phyloP scores from a whole-genome alignment of 2,329 filamentous ascomycete genomes.

The Fusarium staphyleae region DNA sequence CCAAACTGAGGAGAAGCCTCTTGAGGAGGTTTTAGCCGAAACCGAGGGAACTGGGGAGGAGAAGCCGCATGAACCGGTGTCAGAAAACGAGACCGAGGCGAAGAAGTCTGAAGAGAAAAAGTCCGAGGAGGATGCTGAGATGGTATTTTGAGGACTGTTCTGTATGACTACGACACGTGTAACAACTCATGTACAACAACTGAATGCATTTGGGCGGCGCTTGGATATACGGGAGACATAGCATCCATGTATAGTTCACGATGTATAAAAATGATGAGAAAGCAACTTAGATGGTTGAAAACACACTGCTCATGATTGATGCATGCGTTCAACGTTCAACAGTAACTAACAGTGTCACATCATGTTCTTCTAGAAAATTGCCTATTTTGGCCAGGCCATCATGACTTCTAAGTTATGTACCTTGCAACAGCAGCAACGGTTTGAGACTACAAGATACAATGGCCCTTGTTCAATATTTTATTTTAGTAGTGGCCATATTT shows the following conservation, averaged over 20 bases:
- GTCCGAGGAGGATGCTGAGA: slow-evolving; percentile 12
- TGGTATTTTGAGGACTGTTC: slow-evolving; percentile 19
- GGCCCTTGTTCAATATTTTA: not conserved
- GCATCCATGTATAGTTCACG: slow-evolving; percentile 17
- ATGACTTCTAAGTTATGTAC: slow-evolving; percentile 14
- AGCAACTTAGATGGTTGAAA: not conserved
- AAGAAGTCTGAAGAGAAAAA: slow-evolving; percentile 12
- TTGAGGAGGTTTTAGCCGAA: not conserved
- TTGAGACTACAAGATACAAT: not conserved
- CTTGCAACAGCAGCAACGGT: not conserved
- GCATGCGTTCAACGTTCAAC: too few relatives aligned
- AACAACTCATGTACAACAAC: slow-evolving; percentile 34
- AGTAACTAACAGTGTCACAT: too few relatives aligned
- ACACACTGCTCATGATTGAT: not conserved
- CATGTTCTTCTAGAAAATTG: slow-evolving; percentile 18
- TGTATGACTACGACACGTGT: slow-evolving; percentile 19
- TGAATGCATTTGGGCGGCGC: slow-evolving; percentile 27
- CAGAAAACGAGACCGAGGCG: slow-evolving; percentile 5
- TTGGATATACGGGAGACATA: slow-evolving; percentile 19
- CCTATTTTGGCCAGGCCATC: slow-evolving; percentile 21
- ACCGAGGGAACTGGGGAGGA: not conserved
- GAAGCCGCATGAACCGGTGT: slow-evolving; percentile 4
- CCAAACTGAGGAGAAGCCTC: not conserved
- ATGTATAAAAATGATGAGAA: slow-evolving; percentile 20
- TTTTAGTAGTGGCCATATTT: too few relatives aligned